Percentiles rank a stretch among this genome's conserved stretches.
Evolutionary conservation across 2,329 filamentous ascomycete species (phyloP).

Genomic region (Sporothrix variecibatus): DNA sequence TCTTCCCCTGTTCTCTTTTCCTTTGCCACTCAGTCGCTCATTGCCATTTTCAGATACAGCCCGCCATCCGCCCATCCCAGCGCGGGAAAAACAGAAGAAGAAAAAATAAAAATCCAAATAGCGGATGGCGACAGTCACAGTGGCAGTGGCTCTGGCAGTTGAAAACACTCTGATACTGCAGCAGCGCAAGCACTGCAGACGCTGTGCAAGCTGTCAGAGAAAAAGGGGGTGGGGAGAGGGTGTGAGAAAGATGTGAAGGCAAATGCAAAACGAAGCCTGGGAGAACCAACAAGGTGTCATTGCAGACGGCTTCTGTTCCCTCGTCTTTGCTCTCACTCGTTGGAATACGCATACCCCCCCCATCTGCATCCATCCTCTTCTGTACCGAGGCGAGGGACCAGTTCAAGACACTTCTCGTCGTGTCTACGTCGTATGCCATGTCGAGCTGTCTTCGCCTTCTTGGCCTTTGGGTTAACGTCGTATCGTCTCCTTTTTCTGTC

Average conservation of each 20-base stretch:
- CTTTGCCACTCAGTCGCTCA: neutral
- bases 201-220: neutral
- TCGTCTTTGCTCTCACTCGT: neutral
- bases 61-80: neutral
- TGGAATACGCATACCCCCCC: slow-evolving; percentile 7
- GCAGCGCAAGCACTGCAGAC: neutral
- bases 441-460: neutral
- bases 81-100: neutral
- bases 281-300: neutral
- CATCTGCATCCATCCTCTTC: neutral
- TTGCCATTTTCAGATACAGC: slow-evolving; percentile 6
- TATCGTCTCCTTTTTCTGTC: neutral
- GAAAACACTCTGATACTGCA: neutral
- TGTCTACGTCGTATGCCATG: neutral
- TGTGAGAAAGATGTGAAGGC: neutral
- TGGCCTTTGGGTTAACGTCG: neutral
- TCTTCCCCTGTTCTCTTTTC: neutral
- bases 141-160: slow-evolving; percentile 9
- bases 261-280: neutral
- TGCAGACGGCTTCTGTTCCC: neutral
- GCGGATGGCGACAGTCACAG: neutral
- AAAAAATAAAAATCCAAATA: neutral
- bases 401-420: neutral
- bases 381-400: neutral
- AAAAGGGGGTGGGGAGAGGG: neutral